Evolutionary conservation across 2,329 filamentous ascomycete species (phyloP).

Genomic region (Clonostachys chloroleuca): DNA sequence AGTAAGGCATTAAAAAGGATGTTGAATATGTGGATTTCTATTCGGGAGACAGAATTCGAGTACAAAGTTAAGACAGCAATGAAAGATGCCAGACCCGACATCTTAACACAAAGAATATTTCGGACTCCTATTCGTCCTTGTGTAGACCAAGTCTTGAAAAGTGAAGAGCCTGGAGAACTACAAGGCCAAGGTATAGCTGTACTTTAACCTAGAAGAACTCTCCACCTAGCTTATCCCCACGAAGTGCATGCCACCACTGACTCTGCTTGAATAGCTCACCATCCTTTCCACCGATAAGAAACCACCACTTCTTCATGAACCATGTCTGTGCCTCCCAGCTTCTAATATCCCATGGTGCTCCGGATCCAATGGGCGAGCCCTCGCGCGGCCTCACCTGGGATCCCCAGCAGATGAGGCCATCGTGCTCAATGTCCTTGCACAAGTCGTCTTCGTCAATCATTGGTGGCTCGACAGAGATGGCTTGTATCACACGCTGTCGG

Average conservation of each 20-base stretch:
- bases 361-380: constrained; percentile 19
- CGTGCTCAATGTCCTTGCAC: constrained; percentile 24
- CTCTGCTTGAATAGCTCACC: constrained; percentile 25
- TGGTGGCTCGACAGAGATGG: constrained; percentile 12
- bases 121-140: too few species aligned
- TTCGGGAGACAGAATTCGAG: too few species aligned
- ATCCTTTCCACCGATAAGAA: constrained; percentile 25
- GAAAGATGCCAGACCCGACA: too few species aligned
- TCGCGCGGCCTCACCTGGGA: constrained; percentile 10
- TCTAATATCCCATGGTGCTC: constrained; percentile 34
- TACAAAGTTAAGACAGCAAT: too few species aligned
- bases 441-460: constrained; percentile 26
- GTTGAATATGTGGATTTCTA: too few species aligned
- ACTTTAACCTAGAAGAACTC: too few species aligned
- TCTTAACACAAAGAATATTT: too few species aligned
- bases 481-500: constrained; percentile 18
- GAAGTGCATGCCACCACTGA: constrained; percentile 19
- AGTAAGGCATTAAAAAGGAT: too few species aligned
- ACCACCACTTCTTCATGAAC: constrained; percentile 35
- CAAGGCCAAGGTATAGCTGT: too few species aligned
- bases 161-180: too few species aligned
- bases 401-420: constrained; percentile 30
- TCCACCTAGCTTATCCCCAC: constrained; percentile 9
- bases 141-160: too few species aligned
- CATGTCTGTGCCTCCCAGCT: constrained; percentile 37